Evolutionary conservation across 495 filamentous ascomycete species (phyloP), one percentile per base, ranked within the genome.

Genomic region (Lasiosphaeria hispida): DNA sequence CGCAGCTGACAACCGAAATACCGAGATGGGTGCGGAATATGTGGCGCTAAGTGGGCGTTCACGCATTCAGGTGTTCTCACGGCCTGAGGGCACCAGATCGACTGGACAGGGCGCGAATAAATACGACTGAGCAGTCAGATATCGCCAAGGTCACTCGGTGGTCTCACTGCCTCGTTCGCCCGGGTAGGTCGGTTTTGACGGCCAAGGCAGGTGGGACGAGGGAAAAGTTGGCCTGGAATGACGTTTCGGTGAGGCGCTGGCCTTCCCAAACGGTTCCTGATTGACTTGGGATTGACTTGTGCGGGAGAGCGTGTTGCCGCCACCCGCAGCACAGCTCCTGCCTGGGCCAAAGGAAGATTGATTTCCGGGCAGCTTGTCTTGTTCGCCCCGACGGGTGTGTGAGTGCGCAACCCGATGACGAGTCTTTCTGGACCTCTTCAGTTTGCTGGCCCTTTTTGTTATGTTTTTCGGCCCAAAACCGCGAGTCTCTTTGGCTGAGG

Each of bases 221-320:
- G 35, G 47, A 55, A 55, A 55, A 55, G 33, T 55, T 55, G 53
- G 53, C 45, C 8, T 52, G 49, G 42, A 30, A 55, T 55, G 53
- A 55, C 53, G 53, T 45, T 55, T 9, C 19, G 52, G 23, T 41
- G 11, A 14, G 41, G 53, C 30, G 43, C 42, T 48, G 34, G 42
- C 3, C 14, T 55, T 15, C 53, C 42, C 33, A 33, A 48, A 48
- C 19, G 14, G 42, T 30, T 1, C 53, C 13, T 55, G 53, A 55
- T 55, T 55, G 41, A 55, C 53, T 55, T 36, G 42, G 42, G 33
- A 30, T 30, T 30, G 23, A 30, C 23, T 30, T 15, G 13, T 6
- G 19, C 34, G 7, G 35, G 6, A 11, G 23, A 30, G 23, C 23
- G 15, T 39, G n/a, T 39, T 23, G 53, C 53, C 53, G 43, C 53